Conservation (phyloP, 1,139 yeast species). For the Scheffersomyces stambukii region DNA sequence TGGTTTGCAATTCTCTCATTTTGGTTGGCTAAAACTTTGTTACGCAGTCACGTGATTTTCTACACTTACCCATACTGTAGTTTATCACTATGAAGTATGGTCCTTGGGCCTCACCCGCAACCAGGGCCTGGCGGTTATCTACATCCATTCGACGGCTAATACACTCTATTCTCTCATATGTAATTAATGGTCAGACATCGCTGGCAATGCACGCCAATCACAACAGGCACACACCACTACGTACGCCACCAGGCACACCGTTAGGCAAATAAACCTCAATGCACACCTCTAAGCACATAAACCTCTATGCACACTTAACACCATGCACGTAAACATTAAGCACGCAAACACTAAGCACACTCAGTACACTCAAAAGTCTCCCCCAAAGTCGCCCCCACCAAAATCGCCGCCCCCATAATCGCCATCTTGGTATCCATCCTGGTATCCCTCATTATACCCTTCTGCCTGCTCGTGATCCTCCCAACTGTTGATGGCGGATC, state of each 20-base stretch:
- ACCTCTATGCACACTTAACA: neutral
- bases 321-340: neutral
- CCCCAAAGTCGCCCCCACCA: conserved; percentile 23
- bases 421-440: conserved; percentile 25
- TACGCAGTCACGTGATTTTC: too few relatives aligned
- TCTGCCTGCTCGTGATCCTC: conserved; percentile 22
- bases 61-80: too few relatives aligned
- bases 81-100: too few relatives aligned
- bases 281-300: neutral
- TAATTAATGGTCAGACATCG: too few relatives aligned
- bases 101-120: too few relatives aligned
- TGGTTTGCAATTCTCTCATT: conserved; percentile 9
- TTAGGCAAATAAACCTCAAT: neutral
- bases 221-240: too few relatives aligned
- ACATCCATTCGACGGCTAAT: too few relatives aligned
- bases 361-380: conserved; percentile 13
- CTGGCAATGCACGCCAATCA: too few relatives aligned
- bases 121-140: too few relatives aligned
- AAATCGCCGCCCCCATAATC: conserved; percentile 24
- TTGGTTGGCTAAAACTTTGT: conserved; percentile 24
- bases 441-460: conserved; percentile 31
- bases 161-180: too few relatives aligned
- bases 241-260: neutral
- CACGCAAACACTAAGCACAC: too few relatives aligned
- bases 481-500: conserved; percentile 33